These are phyloP conservation scores for Marasmius oreades DNA, from an alignment of 1,284 basidiomycete genomes.

Conservation along the genomic window DNA sequence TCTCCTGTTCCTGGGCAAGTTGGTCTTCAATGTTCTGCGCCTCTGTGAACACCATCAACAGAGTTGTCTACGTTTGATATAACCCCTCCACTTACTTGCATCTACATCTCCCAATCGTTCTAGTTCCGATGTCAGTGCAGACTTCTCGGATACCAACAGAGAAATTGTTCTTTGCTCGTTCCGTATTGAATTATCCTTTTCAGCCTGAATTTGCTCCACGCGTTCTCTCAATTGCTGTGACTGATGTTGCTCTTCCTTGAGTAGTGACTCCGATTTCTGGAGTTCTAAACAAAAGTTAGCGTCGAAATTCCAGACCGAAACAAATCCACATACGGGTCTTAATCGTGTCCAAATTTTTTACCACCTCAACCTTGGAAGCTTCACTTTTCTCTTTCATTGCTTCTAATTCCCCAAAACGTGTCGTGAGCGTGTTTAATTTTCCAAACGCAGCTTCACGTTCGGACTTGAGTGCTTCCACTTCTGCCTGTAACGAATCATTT, in stretches of 20 bases:
- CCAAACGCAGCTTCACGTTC: background rate
- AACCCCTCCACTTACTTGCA: slow-evolving; percentile 36
- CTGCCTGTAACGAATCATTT: slow-evolving; percentile 1
- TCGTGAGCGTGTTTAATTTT: background rate
- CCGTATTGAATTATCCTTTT: slow-evolving; percentile 34
- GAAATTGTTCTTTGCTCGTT: slow-evolving; percentile 65
- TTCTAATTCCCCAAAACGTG: background rate
- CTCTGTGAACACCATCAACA: slow-evolving; percentile 30
- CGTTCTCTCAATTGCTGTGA: slow-evolving; percentile 30
- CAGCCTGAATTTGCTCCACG: slow-evolving; percentile 26
- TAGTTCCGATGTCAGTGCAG: slow-evolving; percentile 49
- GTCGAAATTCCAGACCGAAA: background rate
- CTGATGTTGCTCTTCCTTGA: slow-evolving; percentile 24
- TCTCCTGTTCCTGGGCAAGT: slow-evolving; percentile 42
- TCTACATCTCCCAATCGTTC: slow-evolving; percentile 49
- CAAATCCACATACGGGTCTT: slow-evolving; percentile 7
- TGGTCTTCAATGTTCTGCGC: slow-evolving; percentile 40
- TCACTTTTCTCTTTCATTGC: background rate
- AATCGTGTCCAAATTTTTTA: background rate
- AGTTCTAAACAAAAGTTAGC: slow-evolving; percentile 18
- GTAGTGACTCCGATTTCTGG: slow-evolving; percentile 23
- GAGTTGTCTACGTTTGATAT: slow-evolving; percentile 5
- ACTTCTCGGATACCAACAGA: slow-evolving; percentile 68
- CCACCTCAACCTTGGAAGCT: background rate
- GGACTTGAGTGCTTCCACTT: background rate